A percentile compares a stretch with the other conserved stretches of the same genome.
Conservation (phyloP, 2,329 filamentous ascomycete species). For the Paraphaeosphaeria minitans region DNA sequence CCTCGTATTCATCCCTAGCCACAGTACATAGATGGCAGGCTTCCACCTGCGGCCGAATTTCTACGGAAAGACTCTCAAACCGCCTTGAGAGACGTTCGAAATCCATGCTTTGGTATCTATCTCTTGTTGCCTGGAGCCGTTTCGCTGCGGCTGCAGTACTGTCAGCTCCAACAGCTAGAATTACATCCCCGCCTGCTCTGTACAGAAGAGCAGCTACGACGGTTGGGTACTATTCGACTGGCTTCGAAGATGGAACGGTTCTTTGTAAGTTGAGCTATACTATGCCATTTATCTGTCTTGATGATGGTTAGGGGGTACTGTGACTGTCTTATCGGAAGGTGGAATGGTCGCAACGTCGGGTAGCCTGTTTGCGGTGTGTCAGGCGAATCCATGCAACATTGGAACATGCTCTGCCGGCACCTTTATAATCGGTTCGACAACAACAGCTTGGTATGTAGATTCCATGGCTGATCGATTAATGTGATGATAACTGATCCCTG, state of each 20-base stretch:
- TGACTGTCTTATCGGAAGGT: background rate
- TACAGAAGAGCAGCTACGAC: slow-evolving; percentile 1
- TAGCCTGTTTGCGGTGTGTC: slow-evolving; percentile 4
- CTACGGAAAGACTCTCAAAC: background rate
- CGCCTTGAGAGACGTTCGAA: background rate
- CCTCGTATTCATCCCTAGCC: background rate
- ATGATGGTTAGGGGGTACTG: background rate
- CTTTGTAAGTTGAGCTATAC: background rate
- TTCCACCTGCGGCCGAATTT: background rate
- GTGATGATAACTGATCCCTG: background rate
- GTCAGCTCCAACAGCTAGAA: background rate
- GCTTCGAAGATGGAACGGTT: background rate
- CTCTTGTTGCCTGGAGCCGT: background rate
- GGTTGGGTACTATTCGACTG: background rate
- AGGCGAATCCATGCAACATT: background rate
- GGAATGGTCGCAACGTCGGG: slow-evolving; percentile 2
- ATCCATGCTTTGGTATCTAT: background rate
- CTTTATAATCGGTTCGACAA: background rate
- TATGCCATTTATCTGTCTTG: background rate
- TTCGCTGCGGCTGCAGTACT: background rate
- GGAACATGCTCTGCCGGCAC: background rate
- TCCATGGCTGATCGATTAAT: background rate
- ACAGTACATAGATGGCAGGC: background rate
- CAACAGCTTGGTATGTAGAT: background rate
- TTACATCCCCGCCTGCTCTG: background rate